Percentiles rank a stretch among this genome's conserved stretches.
Evolutionary conservation across 331 rosid genomes (phyloP).

Genomic region (Prunus yedoensis): DNA sequence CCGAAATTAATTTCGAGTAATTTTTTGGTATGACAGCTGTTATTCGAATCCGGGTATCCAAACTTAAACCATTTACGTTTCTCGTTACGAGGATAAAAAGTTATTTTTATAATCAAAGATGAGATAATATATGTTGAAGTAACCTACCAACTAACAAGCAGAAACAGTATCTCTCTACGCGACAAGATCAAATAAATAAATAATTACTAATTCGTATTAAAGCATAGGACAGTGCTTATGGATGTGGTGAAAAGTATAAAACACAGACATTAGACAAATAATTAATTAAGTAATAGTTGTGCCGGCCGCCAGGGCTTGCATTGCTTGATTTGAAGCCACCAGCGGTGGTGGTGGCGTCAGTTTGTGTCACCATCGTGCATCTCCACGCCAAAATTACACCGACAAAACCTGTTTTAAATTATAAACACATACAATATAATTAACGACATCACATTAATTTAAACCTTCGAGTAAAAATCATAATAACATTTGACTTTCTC

Average conservation of each 20-base stretch:
- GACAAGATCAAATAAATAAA: neutral
- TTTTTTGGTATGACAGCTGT: no score
- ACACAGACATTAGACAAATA: neutral
- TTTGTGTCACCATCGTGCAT: constrained; percentile 1
- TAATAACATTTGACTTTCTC: constrained; percentile 30
- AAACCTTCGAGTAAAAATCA: constrained; percentile 11
- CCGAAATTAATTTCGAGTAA: no score
- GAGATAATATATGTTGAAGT: no score
- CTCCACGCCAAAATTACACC: constrained; percentile 1
- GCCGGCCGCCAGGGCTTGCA: neutral
- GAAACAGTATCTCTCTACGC: neutral
- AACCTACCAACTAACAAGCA: neutral
- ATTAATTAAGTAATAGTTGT: neutral
- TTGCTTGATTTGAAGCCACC: neutral
- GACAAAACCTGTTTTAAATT: constrained; percentile 7
- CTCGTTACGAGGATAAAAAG: no score
- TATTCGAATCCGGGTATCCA: no score
- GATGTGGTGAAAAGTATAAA: neutral
- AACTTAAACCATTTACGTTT: no score
- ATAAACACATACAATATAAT: neutral
- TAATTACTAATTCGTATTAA: neutral
- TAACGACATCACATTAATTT: neutral
- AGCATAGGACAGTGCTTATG: neutral
- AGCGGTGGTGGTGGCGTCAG: constrained; percentile 12
- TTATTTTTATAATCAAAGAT: no score